Evolutionary conservation across 2,329 filamentous ascomycete genomes (phyloP).

Genomic region (Exutisphaerella laricina): DNA sequence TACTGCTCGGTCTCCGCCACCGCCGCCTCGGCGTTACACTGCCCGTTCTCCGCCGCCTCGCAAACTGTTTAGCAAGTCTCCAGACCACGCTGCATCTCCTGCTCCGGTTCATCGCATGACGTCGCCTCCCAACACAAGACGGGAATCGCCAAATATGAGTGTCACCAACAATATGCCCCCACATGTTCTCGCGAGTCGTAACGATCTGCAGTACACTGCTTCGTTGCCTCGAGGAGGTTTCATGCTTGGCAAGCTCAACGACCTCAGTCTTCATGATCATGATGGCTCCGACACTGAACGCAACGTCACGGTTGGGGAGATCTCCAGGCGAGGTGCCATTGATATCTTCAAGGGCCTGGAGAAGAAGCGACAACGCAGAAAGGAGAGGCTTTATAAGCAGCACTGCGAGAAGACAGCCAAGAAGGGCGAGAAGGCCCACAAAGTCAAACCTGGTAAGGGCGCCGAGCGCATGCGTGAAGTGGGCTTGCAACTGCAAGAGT

Average conservation of each 20-base stretch:
- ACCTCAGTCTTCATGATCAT: constrained; percentile 35
- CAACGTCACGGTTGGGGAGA: constrained; percentile 38
- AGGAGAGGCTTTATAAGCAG: constrained; percentile 87
- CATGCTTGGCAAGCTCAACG: constrained; percentile 35
- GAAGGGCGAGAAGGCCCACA: constrained; percentile 54
- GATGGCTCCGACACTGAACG: constrained; percentile 31
- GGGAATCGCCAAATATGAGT: constrained; percentile 36
- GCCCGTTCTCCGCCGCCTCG: constrained; percentile 1
- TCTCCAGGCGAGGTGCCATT: constrained; percentile 83
- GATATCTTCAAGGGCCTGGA: constrained; percentile 97
- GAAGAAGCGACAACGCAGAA: constrained; percentile 84
- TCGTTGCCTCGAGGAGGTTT: constrained; percentile 77
- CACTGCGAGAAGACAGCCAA: constrained; percentile 77
- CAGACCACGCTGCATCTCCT: constrained; percentile 51
- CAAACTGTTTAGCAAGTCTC: constrained; percentile 64
- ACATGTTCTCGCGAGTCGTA: constrained; percentile 53
- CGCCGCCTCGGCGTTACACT: constrained; percentile 5
- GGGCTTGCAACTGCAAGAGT: constrained; percentile 80
- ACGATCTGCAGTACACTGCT: constrained; percentile 69
- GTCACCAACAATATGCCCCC: constrained; percentile 42
- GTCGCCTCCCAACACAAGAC: constrained; percentile 63
- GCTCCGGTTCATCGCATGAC: constrained; percentile 40
- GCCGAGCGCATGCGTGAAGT: constrained; percentile 91
- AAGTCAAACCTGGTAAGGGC: constrained; percentile 74
- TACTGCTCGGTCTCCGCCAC: constrained; percentile 16